Base-by-base conservation (phyloP, 1,284 basidiomycete genomes). In the Sporisorium graminicola region DNA sequence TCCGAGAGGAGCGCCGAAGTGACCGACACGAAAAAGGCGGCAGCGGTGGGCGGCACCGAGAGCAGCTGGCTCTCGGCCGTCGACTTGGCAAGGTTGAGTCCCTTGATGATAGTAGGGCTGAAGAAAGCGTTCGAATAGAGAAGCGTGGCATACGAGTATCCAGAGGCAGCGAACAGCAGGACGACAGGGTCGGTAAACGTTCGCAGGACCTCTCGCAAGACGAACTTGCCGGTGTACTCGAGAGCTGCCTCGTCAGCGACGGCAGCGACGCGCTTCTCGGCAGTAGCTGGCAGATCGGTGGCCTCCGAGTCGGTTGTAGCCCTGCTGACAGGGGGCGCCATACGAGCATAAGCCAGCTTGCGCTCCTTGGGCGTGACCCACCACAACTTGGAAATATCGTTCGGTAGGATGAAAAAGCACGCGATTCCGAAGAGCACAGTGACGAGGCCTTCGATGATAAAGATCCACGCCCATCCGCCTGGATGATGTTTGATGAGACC, bases 121-220 rank as follows among this genome's bases (percentile, higher is more conserved):
- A 84, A 84, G 52, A 82, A 76, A 16, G 82, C 73, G 35, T 71
- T 57, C 5, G 77, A 79, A 55, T 82, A 84, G 10, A 84, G 58
- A 6, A 72, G 47, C 5, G 74, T 65, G 12, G 79, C 79, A 33
- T 66, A 68, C 26, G 77, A 72, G 54, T 77, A 83, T 10, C 80
- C 78, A n/a, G 68, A 54, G 5, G 62, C 65, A 16, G 74, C 74
- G 22, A 79, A 61, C 14, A 81, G 60, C 6, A 68, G 47, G 3
- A 80, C 71, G 20, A 77, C 44, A 10, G 77, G 74, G 47, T 82
- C 80, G 24, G 57, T 62, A 35, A 79, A 77, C 5, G 76, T 78
- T 14, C 77, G 67, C n/a, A 66, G 27, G 6, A 80, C 65, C 22
- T 83, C 78, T 40, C 59, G 65, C 46, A 69, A 24, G n/a, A 78